Percentiles rank a stretch among this genome's conserved stretches.
phyloP scores from a whole-genome alignment of 73 alveolate genomes.

The Symbiodinium pilosum region DNA sequence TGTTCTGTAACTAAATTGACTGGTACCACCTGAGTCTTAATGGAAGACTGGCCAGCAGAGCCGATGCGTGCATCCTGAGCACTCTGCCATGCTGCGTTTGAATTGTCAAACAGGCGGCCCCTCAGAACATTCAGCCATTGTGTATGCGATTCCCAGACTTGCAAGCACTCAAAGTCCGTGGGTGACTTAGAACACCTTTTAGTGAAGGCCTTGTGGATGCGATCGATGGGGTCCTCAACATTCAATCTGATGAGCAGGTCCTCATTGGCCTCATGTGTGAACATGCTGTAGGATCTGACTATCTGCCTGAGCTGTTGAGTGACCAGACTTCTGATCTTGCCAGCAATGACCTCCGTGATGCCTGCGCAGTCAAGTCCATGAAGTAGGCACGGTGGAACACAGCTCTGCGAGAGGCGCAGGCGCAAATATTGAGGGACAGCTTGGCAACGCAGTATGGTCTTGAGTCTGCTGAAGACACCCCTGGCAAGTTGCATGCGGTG shows the following conservation, averaged over 20 bases:
- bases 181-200: background rate
- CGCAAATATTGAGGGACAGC: background rate
- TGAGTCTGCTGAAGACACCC: background rate
- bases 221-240: background rate
- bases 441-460: background rate
- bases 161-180: no score
- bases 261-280: background rate
- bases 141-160: no score
- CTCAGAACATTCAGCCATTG: no score
- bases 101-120: background rate
- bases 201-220: background rate
- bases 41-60: background rate
- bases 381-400: background rate
- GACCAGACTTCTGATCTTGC: background rate
- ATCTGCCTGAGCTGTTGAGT: background rate
- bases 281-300: background rate
- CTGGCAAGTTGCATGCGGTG: background rate
- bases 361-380: background rate
- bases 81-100: no score
- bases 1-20: background rate
- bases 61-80: no score
- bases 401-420: background rate
- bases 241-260: background rate
- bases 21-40: no score
- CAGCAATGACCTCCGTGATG: background rate